These are phyloP conservation scores for Fennellomyces sp. DNA, from an alignment of 371 early-diverging fungal genomes.

Conservation along the genomic window DNA sequence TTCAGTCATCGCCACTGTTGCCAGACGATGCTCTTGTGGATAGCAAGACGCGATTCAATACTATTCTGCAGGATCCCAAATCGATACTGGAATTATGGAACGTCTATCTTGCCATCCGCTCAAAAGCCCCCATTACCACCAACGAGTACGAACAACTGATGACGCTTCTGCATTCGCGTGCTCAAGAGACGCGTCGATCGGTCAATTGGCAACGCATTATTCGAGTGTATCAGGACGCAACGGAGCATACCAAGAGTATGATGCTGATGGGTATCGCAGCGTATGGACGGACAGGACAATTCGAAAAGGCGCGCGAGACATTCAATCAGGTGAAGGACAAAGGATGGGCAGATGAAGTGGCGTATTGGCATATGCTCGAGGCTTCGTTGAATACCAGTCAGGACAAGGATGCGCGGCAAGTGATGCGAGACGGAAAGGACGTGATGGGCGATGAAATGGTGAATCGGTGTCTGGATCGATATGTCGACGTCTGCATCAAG, in stretches of 20 bases:
- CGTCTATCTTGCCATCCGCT: constrained; percentile 11
- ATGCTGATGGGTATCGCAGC: constrained; percentile 25
- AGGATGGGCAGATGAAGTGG: constrained; percentile 3
- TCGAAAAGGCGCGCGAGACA: constrained; percentile 8
- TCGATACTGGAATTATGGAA: constrained; percentile 11
- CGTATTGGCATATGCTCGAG: constrained; percentile 22
- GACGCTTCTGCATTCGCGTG: background rate
- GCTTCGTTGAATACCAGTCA: constrained; percentile 20
- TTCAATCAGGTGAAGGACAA: constrained; percentile 18
- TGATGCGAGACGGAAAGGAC: constrained; percentile 3
- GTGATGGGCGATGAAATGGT: background rate
- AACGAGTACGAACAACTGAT: constrained; percentile 42
- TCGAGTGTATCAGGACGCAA: constrained; percentile 22
- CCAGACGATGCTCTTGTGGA: constrained; percentile 2
- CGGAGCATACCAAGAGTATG: constrained; percentile 17
- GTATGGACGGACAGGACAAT: constrained; percentile 20
- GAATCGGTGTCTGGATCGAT: constrained; percentile 2
- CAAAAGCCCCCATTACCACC: constrained; percentile 2
- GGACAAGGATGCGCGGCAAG: background rate
- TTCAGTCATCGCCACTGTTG: background rate
- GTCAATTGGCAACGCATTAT: constrained; percentile 22
- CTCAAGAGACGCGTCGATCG: constrained; percentile 18
- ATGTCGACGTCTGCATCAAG: background rate
- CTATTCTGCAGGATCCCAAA: constrained; percentile 3
- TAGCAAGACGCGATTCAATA: constrained; percentile 8